A percentile compares a stretch with the other conserved stretches of the same genome.
phyloP scores from a whole-genome alignment of 2,329 filamentous ascomycete genomes.

The Colletotrichum salicis region DNA sequence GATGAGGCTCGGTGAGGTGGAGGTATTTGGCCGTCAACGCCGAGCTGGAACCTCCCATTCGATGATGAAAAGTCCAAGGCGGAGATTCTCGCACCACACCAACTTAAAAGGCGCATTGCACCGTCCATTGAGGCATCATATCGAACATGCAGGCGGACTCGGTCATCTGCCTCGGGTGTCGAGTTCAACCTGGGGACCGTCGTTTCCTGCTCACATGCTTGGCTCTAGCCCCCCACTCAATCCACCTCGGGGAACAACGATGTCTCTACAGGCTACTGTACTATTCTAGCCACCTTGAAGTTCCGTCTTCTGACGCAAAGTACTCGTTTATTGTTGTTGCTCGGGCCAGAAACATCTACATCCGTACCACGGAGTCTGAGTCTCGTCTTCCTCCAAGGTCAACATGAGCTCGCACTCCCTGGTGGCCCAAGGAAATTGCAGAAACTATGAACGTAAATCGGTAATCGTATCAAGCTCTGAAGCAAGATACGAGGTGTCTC shows the following conservation, averaged over 20 bases:
- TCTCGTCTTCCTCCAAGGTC: not conserved
- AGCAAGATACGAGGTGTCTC: not conserved
- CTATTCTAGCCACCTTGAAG: not conserved
- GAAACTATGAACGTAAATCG: not conserved
- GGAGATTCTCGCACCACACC: slow-evolving; percentile 4
- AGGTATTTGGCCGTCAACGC: not conserved
- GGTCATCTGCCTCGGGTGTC: not conserved
- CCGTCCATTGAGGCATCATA: not conserved
- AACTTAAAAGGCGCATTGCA: not conserved
- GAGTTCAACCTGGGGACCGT: not conserved
- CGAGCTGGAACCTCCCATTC: not conserved
- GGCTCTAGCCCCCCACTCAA: not conserved
- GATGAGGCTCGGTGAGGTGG: slow-evolving; percentile 4
- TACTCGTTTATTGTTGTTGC: not conserved
- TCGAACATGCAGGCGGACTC: not conserved
- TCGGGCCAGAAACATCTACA: not conserved
- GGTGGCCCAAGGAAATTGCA: not conserved
- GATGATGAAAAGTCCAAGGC: not conserved
- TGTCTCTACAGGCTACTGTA: not conserved
- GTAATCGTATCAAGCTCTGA: not conserved
- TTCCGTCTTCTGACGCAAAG: not conserved
- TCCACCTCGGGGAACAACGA: not conserved
- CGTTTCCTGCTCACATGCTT: slow-evolving; percentile 8
- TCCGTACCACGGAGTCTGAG: not conserved
- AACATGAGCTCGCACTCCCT: not conserved